Conservation (phyloP, 2,329 filamentous ascomycete species). For the Calonectria henricotiae region DNA sequence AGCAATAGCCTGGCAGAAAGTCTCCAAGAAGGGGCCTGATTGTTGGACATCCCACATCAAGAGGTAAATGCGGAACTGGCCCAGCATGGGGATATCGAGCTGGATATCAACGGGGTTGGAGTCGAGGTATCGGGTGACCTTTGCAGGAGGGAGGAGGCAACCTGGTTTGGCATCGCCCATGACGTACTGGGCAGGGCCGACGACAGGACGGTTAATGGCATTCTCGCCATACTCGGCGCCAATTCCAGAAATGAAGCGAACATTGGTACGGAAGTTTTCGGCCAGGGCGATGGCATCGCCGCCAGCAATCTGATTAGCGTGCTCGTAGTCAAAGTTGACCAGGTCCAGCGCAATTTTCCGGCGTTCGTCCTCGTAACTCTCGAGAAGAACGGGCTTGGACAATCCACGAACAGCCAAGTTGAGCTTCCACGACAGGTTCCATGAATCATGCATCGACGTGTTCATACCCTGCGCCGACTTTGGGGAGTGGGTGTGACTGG, state of each 20-base stretch:
- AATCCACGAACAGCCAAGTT: constrained; percentile 71
- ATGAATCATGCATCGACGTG: constrained; percentile 72
- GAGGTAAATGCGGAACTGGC: constrained; percentile 84
- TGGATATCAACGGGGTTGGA: constrained; percentile 85
- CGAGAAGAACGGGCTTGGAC: constrained; percentile 69
- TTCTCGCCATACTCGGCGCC: constrained; percentile 75
- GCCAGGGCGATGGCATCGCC: constrained; percentile 77
- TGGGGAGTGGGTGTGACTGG: constrained; percentile 81
- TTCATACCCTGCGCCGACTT: constrained; percentile 82
- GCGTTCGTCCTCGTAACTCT: constrained; percentile 77
- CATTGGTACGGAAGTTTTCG: constrained; percentile 79
- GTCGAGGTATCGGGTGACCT: constrained; percentile 82
- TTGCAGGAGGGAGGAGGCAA: constrained; percentile 76
- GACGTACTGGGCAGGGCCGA: constrained; percentile 59
- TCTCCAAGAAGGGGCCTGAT: constrained; percentile 72
- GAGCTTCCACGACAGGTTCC: constrained; percentile 73
- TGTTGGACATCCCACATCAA: constrained; percentile 76
- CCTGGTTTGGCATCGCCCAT: constrained; percentile 70
- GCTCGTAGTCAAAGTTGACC: constrained; percentile 73
- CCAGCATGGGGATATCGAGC: constrained; percentile 83
- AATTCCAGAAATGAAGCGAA: constrained; percentile 82
- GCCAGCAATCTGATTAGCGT: constrained; percentile 72
- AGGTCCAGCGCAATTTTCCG: constrained; percentile 74
- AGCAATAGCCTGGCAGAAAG: constrained; percentile 71
- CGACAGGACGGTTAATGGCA: constrained; percentile 64